These are phyloP conservation scores for Bauhinia variegata DNA, from an alignment of 306 rosid genomes.

Conservation along the genomic window DNA sequence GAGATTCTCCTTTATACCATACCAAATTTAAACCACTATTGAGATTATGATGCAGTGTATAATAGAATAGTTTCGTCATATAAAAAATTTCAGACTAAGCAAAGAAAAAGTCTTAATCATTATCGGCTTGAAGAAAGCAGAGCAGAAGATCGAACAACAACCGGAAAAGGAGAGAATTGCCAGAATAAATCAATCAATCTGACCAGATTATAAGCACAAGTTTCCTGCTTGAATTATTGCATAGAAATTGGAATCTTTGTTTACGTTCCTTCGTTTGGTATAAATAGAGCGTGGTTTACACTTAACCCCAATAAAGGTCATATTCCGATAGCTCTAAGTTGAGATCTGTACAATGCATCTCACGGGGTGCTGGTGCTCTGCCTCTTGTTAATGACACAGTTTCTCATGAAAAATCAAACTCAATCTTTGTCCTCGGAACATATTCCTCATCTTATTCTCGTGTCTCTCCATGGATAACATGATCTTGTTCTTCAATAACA, in stretches of 20 bases:
- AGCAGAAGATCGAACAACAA: too few relatives aligned
- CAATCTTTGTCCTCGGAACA: conserved; percentile 22
- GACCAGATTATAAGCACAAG: background rate
- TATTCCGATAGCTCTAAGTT: background rate
- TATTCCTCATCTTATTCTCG: conserved; percentile 27
- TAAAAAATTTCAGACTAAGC: too few relatives aligned
- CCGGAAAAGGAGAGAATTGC: background rate
- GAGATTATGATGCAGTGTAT: too few relatives aligned
- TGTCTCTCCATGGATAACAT: background rate
- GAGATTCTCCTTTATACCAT: too few relatives aligned
- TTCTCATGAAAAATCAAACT: conserved; percentile 13
- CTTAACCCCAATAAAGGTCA: background rate
- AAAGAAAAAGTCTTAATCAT: too few relatives aligned
- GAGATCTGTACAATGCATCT: background rate
- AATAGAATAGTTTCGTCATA: too few relatives aligned
- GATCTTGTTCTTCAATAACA: background rate
- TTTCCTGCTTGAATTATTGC: too few relatives aligned
- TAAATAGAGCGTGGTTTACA: background rate
- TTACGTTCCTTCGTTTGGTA: background rate
- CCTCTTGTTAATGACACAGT: background rate
- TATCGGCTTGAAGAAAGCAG: too few relatives aligned
- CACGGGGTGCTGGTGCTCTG: too few relatives aligned
- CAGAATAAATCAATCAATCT: background rate
- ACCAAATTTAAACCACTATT: too few relatives aligned
- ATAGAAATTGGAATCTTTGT: background rate